Percentiles rank a stretch among this genome's conserved stretches.
Evolutionary conservation across 805 yeast species (phyloP).

Genomic region (Candida takata): DNA sequence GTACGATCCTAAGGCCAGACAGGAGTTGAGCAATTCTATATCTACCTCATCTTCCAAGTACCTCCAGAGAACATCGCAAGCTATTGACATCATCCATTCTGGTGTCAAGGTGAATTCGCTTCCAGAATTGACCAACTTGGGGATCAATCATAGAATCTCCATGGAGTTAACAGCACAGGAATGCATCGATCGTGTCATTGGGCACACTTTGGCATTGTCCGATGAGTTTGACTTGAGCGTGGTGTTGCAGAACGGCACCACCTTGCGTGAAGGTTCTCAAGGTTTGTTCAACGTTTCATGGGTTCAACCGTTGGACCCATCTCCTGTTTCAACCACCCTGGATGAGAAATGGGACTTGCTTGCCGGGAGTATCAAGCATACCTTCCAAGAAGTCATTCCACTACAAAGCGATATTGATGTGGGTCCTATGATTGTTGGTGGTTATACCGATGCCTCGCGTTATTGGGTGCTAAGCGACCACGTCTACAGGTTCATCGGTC

Average conservation of each 20-base stretch:
- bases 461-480: constrained; percentile 58
- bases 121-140: constrained; percentile 48
- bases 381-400: constrained; percentile 36
- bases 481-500: constrained; percentile 48
- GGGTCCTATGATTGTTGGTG: constrained; percentile 59
- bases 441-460: constrained; percentile 63
- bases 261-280: constrained; percentile 29
- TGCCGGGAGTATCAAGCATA: constrained; percentile 49
- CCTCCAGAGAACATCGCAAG: constrained; percentile 48
- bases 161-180: constrained; percentile 17
- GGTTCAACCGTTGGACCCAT: constrained; percentile 9
- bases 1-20: constrained; percentile 28
- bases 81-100: constrained; percentile 39
- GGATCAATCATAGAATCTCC: constrained; percentile 56
- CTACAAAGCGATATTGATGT: constrained; percentile 21
- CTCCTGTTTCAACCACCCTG: constrained; percentile 21
- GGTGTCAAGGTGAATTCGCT: constrained; percentile 74
- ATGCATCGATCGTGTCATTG: constrained; percentile 6
- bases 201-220: constrained; percentile 3
- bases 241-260: constrained; percentile 27
- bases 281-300: constrained; percentile 34
- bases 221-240: constrained; percentile 5
- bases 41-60: constrained; percentile 23
- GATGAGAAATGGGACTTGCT: constrained; percentile 47
- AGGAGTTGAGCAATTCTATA: constrained; percentile 25